A percentile compares a stretch with the other conserved stretches of the same genome.
Conservation (phyloP, 1,284 basidiomycete genomes). For the Somion occarium region DNA sequence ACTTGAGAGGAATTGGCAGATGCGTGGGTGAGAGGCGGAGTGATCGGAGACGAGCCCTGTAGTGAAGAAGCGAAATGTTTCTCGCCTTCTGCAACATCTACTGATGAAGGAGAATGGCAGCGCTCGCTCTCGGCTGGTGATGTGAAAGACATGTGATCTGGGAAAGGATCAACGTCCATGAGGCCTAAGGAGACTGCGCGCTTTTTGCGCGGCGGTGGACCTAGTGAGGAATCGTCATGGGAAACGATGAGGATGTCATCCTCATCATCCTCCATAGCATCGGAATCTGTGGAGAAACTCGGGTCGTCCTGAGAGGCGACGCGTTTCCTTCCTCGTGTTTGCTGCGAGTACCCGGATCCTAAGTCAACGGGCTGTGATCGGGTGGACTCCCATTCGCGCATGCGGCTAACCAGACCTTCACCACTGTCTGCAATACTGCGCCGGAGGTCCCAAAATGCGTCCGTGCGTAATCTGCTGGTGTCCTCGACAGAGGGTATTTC, state of each 20-base stretch:
- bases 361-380: not conserved
- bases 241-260: constrained; percentile 55
- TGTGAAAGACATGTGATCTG: constrained; percentile 11
- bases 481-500: constrained; percentile 26
- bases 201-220: constrained; percentile 28
- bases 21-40: constrained; percentile 26
- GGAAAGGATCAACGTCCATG: constrained; percentile 32
- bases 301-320: not conserved
- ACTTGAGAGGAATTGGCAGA: constrained; percentile 33
- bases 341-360: not conserved
- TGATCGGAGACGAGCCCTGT: constrained; percentile 10
- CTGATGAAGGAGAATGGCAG: constrained; percentile 29
- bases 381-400: constrained; percentile 61
- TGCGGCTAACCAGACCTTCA: constrained; percentile 63
- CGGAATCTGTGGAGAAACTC: not conserved
- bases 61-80: constrained; percentile 19
- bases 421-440: constrained; percentile 56
- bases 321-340: constrained; percentile 6
- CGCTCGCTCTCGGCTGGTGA: constrained; percentile 19
- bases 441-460: constrained; percentile 60
- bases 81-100: constrained; percentile 23
- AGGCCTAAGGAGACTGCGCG: constrained; percentile 38
- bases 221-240: constrained; percentile 25
- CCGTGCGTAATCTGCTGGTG: constrained; percentile 46
- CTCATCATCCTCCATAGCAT: constrained; percentile 36